Evolutionary conservation across 371 early-diverging fungal species (phyloP).

Genomic region (Lichtheimia hyalospora): DNA sequence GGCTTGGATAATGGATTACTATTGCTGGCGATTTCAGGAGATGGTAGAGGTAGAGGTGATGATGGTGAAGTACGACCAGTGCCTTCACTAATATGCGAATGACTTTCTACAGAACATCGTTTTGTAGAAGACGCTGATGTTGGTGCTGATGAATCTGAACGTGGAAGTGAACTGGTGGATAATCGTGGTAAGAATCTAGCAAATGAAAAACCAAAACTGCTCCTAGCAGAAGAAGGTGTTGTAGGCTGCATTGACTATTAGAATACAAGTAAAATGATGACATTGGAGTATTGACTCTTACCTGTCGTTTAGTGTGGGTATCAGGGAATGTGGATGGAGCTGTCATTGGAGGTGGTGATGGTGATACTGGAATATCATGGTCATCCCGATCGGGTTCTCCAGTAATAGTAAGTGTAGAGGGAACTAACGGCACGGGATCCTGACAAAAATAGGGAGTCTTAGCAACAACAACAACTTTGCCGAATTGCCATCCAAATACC

Average conservation of each 20-base stretch:
- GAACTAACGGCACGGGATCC: too few species aligned
- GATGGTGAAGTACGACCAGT: not conserved
- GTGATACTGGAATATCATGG: not conserved
- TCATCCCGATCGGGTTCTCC: not conserved
- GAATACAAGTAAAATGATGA: not conserved
- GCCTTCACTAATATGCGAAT: not conserved
- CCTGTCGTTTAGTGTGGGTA: not conserved
- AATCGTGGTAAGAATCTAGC: not conserved
- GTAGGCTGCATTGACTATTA: not conserved
- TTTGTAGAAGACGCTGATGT: not conserved
- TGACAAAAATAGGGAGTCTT: too few species aligned
- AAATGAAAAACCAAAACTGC: slow-evolving; percentile 2
- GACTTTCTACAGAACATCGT: not conserved
- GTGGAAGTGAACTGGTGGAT: slow-evolving; percentile 3
- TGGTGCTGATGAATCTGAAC: not conserved
- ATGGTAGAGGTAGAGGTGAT: not conserved
- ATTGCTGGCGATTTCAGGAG: not conserved
- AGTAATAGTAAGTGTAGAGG: too few species aligned
- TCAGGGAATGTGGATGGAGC: not conserved
- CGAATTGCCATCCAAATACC: not conserved
- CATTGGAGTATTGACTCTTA: not conserved
- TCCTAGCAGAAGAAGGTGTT: not conserved
- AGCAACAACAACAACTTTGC: not conserved
- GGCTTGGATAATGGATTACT: not conserved
- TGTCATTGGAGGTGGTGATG: not conserved